Evolutionary conservation across 2,329 filamentous ascomycete species (phyloP), one percentile per base, ranked within the genome.

Genomic region (Colletotrichum musae): DNA sequence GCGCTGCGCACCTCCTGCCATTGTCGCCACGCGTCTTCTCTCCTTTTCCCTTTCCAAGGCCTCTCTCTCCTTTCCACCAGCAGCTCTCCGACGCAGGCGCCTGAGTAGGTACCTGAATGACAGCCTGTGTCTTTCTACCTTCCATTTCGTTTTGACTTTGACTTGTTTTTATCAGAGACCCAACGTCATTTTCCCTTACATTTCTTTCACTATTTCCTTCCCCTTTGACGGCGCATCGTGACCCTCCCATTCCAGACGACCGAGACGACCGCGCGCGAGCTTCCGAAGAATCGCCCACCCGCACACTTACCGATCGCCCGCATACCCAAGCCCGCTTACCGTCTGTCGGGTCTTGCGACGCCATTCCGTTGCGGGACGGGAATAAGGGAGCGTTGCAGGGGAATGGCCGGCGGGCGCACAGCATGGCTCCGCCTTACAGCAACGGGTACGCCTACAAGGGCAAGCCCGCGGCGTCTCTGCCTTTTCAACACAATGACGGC

Each of bases 381-480:
- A 59, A 65, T 39, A 66, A 60, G 56, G 63, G 68, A 64, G 41
- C 64, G 58, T 54, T 64, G 43, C 62, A 66, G 67, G 71, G 72
- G 73, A 64, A 79, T 78, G 77, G 77, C 77, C 71, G 68, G 69
- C 71, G 56, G 71, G 60, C 50, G 64, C 64, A 56, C 70, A 64
- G 59, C 71, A 75, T 70, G 79, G 79, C 80, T 75, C 77, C 78
- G 77, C 76, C 79, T 74, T 79, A 80, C 80, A 81, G 76, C 76
- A 80, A 73, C 71, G 75, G 76, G 32, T 71, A 65, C 64, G 53
- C 67, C 43, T 56, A 69, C 62, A 60, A 69, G 56, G 62, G 58
- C 53, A 58, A 48, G 45, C 28, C 53, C 39, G 53, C 64, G 15
- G 43, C 58, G 26, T 54, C 48, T 64, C 24, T 52, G 43, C 56